Conservation (phyloP, 768 basidiomycete species). For the Kwoniella botswanensis region DNA sequence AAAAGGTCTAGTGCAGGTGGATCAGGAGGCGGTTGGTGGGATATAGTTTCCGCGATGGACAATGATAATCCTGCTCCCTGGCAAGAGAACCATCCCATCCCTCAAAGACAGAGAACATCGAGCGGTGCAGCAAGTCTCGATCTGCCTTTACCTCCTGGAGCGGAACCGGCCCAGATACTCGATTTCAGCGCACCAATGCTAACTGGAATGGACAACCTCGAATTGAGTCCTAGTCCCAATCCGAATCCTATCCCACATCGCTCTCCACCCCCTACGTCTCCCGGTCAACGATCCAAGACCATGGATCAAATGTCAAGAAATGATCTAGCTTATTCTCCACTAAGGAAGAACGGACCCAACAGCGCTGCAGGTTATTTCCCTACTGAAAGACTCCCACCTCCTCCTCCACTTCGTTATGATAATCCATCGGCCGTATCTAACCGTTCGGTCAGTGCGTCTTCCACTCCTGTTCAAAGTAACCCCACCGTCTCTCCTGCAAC, state of each 20-base stretch:
- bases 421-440: constrained; percentile 4
- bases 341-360: constrained; percentile 5
- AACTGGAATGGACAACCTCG: constrained; percentile 16
- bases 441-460: background rate
- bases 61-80: constrained; percentile 37
- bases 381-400: constrained; percentile 15
- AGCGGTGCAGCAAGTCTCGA: constrained; percentile 16
- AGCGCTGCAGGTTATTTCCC: constrained; percentile 16
- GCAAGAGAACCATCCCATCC: constrained; percentile 21
- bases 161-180: constrained; percentile 35
- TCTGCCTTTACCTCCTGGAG: constrained; percentile 41
- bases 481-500: background rate
- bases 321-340: constrained; percentile 4
- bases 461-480: background rate
- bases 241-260: background rate
- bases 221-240: constrained; percentile 12
- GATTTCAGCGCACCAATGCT: constrained; percentile 29
- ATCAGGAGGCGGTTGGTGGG: constrained; percentile 46
- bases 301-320: background rate
- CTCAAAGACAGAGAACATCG: constrained; percentile 9
- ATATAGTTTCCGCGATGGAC: constrained; percentile 49
- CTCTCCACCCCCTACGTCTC: background rate
- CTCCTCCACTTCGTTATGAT: constrained; percentile 23
- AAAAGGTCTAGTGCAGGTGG: constrained; percentile 9
- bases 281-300: constrained; percentile 14